Percentiles rank a stretch among this genome's conserved stretches.
phyloP scores from a whole-genome alignment of 257 asterid species.

The Nicotiana tabacum region DNA sequence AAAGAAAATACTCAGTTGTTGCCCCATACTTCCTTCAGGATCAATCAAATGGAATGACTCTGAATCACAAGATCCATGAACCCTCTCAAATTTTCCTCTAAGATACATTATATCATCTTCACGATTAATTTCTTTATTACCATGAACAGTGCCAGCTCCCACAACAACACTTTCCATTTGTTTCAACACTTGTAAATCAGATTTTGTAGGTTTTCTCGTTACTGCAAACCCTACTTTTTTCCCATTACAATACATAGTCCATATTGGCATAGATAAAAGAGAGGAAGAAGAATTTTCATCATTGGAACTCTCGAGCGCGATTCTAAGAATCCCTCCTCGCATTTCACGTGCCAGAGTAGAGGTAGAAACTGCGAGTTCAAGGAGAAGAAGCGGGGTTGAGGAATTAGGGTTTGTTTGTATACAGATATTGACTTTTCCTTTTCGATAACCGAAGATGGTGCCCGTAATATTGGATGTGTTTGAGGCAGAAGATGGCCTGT shows the following conservation, averaged over 20 bases:
- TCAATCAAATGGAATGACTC: constrained; percentile 61
- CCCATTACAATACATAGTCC: constrained; percentile 59
- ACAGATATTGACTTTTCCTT: constrained; percentile 51
- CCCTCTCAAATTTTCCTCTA: constrained; percentile 49
- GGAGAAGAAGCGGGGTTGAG: constrained; percentile 37
- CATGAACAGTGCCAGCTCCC: constrained; percentile 43
- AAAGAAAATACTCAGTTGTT: constrained; percentile 53
- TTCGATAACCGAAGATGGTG: constrained; percentile 43
- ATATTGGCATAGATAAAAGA: constrained; percentile 38
- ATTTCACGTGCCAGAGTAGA: constrained; percentile 52
- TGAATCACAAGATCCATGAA: constrained; percentile 41
- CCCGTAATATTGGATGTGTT: constrained; percentile 29
- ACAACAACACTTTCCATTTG: constrained; percentile 34
- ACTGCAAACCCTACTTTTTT: constrained; percentile 47
- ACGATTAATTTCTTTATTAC: constrained; percentile 10
- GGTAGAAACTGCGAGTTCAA: constrained; percentile 54
- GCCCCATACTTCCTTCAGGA: constrained; percentile 43
- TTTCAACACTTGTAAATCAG: constrained; percentile 34
- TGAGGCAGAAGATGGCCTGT: not conserved
- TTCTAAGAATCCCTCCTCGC: constrained; percentile 48
- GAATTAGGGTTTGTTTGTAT: constrained; percentile 51
- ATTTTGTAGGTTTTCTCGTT: constrained; percentile 28
- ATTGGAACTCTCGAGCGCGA: constrained; percentile 37
- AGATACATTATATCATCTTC: constrained; percentile 46
- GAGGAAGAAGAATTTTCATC: constrained; percentile 3